Percentiles rank a stretch among this genome's conserved stretches.
These are phyloP conservation scores for Paxillus involutus DNA, from an alignment of 768 basidiomycete genomes.

Conservation along the genomic window DNA sequence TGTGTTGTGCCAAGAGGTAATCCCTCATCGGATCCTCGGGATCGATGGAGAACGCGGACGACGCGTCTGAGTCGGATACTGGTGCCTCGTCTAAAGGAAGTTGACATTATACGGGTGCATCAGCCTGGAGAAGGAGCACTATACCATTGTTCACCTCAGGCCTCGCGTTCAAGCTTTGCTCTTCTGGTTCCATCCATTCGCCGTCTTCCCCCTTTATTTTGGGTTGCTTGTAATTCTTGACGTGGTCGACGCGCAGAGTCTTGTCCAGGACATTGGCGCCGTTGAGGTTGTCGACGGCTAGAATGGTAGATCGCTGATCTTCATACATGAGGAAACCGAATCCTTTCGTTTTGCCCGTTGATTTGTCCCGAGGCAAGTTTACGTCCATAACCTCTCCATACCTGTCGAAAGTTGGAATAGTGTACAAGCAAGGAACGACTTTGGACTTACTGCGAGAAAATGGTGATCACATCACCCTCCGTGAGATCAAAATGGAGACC, in stretches of 20 bases:
- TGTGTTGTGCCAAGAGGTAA: constrained; percentile 76
- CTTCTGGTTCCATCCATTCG: constrained; percentile 82
- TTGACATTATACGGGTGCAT: constrained; percentile 1
- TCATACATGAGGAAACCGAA: constrained; percentile 99
- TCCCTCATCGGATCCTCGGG: constrained; percentile 98
- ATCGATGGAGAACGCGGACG: constrained; percentile 71
- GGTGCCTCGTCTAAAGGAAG: constrained; percentile 45
- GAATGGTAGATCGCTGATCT: constrained; percentile 92
- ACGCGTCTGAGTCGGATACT: constrained; percentile 65
- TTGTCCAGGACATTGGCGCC: constrained; percentile 86
- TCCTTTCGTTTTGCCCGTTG: constrained; percentile 86
- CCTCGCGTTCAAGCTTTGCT: constrained; percentile 84
- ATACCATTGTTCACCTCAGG: constrained; percentile 69
- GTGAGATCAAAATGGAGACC: constrained; percentile 88
- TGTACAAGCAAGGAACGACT: neutral
- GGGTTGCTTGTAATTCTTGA: constrained; percentile 89
- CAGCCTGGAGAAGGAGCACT: constrained; percentile 16
- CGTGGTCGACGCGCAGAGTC: constrained; percentile 90
- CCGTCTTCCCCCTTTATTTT: constrained; percentile 78
- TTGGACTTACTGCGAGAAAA: constrained; percentile 89
- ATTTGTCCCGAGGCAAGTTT: constrained; percentile 92
- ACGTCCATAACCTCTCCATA: constrained; percentile 97
- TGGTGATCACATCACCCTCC: constrained; percentile 95
- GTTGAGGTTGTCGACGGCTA: constrained; percentile 98
- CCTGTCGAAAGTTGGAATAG: constrained; percentile 39